A percentile compares a stretch with the other conserved stretches of the same genome.
These are phyloP conservation scores for Aethionema arabicum DNA, from an alignment of 345 rosid genomes.

Conservation along the genomic window DNA sequence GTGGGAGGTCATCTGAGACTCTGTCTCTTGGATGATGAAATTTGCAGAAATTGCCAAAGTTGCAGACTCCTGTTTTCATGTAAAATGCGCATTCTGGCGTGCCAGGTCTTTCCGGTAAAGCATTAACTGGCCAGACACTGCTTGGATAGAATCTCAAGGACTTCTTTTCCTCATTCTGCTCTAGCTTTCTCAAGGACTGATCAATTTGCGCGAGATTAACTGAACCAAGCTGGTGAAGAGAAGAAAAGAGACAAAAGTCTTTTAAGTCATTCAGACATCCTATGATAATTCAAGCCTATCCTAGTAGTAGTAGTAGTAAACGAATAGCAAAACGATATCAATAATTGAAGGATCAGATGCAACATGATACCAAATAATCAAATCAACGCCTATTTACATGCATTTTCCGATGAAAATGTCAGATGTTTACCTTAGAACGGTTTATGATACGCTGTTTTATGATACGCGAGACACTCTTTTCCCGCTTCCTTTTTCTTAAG, in stretches of 20 bases:
- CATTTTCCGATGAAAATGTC: background rate
- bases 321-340: background rate
- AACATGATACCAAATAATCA: background rate
- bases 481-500: constrained; percentile 22
- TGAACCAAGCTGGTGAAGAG: too few relatives aligned
- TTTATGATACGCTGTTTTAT: background rate
- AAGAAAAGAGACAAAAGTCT: too few relatives aligned
- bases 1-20: background rate
- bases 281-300: background rate
- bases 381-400: background rate
- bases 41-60: too few relatives aligned
- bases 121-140: too few relatives aligned
- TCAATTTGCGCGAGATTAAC: too few relatives aligned
- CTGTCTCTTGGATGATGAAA: constrained; percentile 1
- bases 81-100: too few relatives aligned
- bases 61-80: too few relatives aligned
- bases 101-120: too few relatives aligned
- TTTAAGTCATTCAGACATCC: too few relatives aligned
- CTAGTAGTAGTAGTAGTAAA: background rate
- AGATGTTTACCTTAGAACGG: constrained; percentile 13
- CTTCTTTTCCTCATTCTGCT: too few relatives aligned
- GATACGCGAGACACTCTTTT: background rate
- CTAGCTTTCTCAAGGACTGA: too few relatives aligned
- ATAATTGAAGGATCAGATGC: constrained; percentile 1
- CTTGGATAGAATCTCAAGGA: too few relatives aligned